Percentiles rank a stretch among this genome's conserved stretches.
Conservation (phyloP, 2,329 filamentous ascomycete species). For the Aspergillus terreus region DNA sequence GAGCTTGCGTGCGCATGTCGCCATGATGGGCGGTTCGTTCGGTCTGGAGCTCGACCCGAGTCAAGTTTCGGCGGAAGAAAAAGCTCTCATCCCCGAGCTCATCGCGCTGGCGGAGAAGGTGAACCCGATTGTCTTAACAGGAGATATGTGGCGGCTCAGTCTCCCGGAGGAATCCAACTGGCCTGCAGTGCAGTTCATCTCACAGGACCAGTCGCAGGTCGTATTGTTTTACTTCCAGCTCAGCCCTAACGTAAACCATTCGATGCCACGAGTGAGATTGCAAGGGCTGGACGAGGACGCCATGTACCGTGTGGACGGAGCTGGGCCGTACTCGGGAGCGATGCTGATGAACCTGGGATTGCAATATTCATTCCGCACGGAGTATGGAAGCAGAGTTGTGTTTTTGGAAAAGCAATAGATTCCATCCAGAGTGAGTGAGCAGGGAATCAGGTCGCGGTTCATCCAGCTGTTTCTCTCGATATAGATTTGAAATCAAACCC, state of each 20-base stretch:
- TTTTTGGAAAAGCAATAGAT: conserved; percentile 48
- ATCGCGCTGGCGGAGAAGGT: conserved; percentile 54
- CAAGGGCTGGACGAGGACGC: conserved; percentile 56
- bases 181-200: conserved; percentile 60
- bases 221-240: conserved; percentile 62
- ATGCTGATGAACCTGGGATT: conserved; percentile 62
- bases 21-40: conserved; percentile 66
- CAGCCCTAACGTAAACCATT: conserved; percentile 50
- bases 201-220: conserved; percentile 47
- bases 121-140: conserved; percentile 57
- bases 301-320: conserved; percentile 52
- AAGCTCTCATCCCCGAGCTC: conserved; percentile 50
- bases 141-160: conserved; percentile 58
- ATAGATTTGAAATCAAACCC: too few relatives aligned
- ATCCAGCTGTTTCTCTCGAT: too few relatives aligned
- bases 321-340: conserved; percentile 52
- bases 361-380: conserved; percentile 49
- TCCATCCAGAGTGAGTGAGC: too few relatives aligned
- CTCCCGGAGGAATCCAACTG: conserved; percentile 59
- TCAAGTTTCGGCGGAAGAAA: conserved; percentile 51
- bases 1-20: conserved; percentile 61
- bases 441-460: too few relatives aligned
- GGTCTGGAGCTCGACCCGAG: conserved; percentile 61
- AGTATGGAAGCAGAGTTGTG: conserved; percentile 58
- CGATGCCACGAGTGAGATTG: conserved; percentile 51